Conservation (phyloP, 2,329 filamentous ascomycete species). For the Xylariaceae sp. region DNA sequence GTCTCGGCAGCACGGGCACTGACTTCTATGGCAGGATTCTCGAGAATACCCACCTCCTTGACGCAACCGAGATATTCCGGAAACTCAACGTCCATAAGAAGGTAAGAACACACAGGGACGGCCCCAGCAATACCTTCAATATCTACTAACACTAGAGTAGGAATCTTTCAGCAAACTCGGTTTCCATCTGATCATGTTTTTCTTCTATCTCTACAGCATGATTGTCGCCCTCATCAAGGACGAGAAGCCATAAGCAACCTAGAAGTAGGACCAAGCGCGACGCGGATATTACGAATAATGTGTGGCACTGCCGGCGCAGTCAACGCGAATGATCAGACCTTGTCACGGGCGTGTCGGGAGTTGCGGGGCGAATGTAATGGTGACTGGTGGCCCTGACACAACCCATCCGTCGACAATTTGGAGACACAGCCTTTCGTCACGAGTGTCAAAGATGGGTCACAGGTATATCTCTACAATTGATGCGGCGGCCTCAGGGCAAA, state of each 20-base stretch:
- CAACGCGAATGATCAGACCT: neutral
- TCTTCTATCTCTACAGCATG: constrained; percentile 99
- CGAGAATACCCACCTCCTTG: constrained; percentile 93
- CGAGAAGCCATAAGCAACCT: constrained; percentile 66
- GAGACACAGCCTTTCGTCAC: constrained; percentile 2
- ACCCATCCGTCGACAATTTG: constrained; percentile 3
- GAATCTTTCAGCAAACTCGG: constrained; percentile 99
- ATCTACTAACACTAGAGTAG: constrained; percentile 40
- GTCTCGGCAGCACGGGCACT: constrained; percentile 10
- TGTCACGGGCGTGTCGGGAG: neutral
- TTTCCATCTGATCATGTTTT: constrained; percentile 99
- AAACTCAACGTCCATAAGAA: constrained; percentile 99
- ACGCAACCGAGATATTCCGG: constrained; percentile 98
- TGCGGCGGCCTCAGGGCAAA: constrained; percentile 1
- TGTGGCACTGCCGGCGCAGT: neutral
- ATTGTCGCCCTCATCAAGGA: constrained; percentile 95
- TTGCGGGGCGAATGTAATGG: neutral
- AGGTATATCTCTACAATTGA: neutral
- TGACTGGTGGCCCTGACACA: neutral
- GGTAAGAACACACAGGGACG: constrained; percentile 43
- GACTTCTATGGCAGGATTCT: constrained; percentile 61
- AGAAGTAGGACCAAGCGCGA: constrained; percentile 1
- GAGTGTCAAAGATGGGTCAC: neutral
- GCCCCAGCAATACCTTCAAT: neutral
- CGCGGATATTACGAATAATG: neutral